phyloP scores from a whole-genome alignment of 2,329 filamentous ascomycete genomes.

The Aureobasidium sp. region DNA sequence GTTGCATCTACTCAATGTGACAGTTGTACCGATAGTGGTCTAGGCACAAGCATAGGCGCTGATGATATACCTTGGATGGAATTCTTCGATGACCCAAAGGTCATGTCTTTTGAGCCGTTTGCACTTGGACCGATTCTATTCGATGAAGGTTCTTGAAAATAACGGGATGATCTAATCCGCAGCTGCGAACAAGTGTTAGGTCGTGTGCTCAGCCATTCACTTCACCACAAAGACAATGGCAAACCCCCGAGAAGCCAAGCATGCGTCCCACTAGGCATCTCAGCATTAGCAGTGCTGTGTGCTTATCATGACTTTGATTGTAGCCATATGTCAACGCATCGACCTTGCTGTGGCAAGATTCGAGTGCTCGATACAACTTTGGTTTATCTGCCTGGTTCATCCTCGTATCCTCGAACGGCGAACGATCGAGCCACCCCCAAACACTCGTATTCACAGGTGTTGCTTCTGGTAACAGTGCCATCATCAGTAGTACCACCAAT shows the following conservation, averaged over 20 bases:
- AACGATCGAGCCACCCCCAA: no score
- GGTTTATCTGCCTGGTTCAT: no score
- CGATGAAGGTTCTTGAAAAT: background rate
- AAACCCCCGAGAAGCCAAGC: background rate
- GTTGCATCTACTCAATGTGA: background rate
- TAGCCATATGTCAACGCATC: no score
- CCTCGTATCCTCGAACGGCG: no score
- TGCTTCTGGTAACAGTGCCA: no score
- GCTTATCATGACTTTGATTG: no score
- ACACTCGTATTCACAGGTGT: no score
- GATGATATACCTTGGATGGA: conserved; percentile 5
- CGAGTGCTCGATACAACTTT: no score
- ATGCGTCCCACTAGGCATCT: no score
- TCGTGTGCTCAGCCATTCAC: background rate
- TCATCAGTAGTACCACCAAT: no score
- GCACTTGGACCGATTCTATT: background rate
- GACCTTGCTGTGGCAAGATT: no score
- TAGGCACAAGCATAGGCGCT: background rate
- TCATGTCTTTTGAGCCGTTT: conserved; percentile 1
- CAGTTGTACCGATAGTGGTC: conserved; percentile 5
- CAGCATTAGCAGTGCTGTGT: no score
- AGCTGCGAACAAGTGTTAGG: background rate
- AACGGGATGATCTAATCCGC: background rate
- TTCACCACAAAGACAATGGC: background rate
- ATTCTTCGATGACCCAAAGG: background rate